Evolutionary conservation across 768 basidiomycete genomes (phyloP).

Genomic region (Pleurotus citrinopileatus): DNA sequence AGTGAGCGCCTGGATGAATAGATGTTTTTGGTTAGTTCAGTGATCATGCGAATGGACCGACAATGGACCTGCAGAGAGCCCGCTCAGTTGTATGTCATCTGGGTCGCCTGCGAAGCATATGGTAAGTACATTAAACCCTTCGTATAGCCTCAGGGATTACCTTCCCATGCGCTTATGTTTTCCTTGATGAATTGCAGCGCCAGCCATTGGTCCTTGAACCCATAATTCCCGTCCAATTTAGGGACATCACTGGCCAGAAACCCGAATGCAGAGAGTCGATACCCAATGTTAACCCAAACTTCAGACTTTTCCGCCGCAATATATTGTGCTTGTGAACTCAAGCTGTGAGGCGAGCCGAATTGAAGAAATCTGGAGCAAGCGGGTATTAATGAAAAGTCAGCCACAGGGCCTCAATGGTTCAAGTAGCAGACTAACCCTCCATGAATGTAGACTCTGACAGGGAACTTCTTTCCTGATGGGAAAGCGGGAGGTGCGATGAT

Average conservation of each 20-base stretch:
- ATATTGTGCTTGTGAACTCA: conserved; percentile 63
- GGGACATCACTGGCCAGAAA: conserved; percentile 70
- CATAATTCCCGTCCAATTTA: conserved; percentile 67
- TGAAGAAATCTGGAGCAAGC: conserved; percentile 62
- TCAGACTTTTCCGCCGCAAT: conserved; percentile 61
- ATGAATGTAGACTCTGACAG: conserved; percentile 76
- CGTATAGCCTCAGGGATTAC: conserved; percentile 28
- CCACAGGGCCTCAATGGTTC: neutral
- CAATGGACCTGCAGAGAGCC: conserved; percentile 65
- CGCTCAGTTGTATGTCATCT: conserved; percentile 56
- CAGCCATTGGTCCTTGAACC: conserved; percentile 84
- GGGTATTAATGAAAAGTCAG: neutral
- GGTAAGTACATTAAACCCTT: conserved; percentile 1
- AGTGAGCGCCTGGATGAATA: conserved; percentile 55
- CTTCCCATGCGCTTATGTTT: conserved; percentile 70
- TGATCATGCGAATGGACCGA: neutral
- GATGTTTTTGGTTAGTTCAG: neutral
- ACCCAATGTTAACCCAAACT: conserved; percentile 77
- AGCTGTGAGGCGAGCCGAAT: conserved; percentile 69
- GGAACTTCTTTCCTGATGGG: conserved; percentile 41
- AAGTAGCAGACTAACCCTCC: conserved; percentile 51
- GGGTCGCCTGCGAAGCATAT: conserved; percentile 47
- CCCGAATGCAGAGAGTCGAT: conserved; percentile 74
- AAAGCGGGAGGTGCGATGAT: conserved; percentile 58
- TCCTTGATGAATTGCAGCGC: conserved; percentile 70